Conservation (phyloP, 202 grass and related monocot genomes). For the Panicum hallii region DNA sequence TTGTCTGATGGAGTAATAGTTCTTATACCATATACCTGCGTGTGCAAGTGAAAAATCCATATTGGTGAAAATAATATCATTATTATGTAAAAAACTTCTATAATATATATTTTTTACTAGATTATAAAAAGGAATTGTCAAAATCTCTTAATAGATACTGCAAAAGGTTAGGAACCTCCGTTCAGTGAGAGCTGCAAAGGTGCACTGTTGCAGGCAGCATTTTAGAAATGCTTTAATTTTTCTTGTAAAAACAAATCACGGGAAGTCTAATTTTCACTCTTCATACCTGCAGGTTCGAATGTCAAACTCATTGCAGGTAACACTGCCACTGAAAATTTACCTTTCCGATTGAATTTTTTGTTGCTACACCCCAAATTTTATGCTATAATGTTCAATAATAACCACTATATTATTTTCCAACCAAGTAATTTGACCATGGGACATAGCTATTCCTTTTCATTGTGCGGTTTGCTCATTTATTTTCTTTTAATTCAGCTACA, state of each 20-base stretch:
- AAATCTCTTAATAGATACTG: not conserved
- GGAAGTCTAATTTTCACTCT: not conserved
- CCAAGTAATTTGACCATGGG: not conserved
- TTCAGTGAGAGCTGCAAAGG: not conserved
- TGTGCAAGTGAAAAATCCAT: not conserved
- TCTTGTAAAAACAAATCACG: not conserved
- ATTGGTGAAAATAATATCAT: not conserved
- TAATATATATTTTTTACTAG: not conserved
- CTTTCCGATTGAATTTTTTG: not conserved
- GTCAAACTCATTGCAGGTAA: constrained; percentile 37
- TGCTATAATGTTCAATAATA: not conserved
- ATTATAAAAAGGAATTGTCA: not conserved
- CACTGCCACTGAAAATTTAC: not conserved
- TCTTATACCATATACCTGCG: too few species aligned
- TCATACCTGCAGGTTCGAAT: not conserved
- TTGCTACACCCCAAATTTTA: not conserved
- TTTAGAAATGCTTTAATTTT: not conserved
- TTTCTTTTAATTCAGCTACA: constrained; percentile 42
- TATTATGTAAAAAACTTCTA: not conserved
- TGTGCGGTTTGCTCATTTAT: not conserved
- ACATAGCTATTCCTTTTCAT: not conserved
- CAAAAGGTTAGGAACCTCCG: not conserved
- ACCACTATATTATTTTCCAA: not conserved
- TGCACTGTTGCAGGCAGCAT: not conserved
- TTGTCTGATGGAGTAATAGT: too few species aligned